A percentile compares a stretch with the other conserved stretches of the same genome.
Conservation (phyloP, 257 asterid species). For the Gentiana macrophylla region DNA sequence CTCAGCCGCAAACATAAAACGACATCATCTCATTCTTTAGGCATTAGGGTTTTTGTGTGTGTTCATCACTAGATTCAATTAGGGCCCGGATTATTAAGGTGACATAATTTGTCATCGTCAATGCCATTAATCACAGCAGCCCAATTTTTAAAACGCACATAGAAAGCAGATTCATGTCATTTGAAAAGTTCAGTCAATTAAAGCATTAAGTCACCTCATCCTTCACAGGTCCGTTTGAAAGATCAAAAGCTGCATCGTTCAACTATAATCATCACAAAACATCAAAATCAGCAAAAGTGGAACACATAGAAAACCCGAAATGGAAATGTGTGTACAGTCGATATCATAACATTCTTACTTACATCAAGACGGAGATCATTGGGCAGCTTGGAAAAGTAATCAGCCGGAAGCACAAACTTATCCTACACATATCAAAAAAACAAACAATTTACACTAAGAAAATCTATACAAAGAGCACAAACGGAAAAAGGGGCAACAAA, state of each 20-base stretch:
- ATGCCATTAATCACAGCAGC: too few species aligned
- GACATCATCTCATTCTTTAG: too few species aligned
- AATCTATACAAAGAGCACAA: neutral
- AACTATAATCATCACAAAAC: conserved; percentile 34
- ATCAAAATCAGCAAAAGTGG: neutral
- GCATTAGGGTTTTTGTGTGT: too few species aligned
- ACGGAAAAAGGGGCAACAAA: neutral
- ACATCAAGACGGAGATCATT: conserved; percentile 93
- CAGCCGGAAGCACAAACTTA: conserved; percentile 64
- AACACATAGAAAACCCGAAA: conserved; percentile 1
- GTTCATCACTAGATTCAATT: too few species aligned
- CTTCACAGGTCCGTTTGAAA: conserved; percentile 75
- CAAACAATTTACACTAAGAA: neutral
- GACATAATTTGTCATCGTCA: too few species aligned
- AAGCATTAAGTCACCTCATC: conserved; percentile 47
- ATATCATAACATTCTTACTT: conserved; percentile 13
- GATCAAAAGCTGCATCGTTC: conserved; percentile 98
- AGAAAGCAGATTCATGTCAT: too few species aligned
- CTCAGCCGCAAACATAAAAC: too few species aligned
- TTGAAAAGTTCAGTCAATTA: neutral
- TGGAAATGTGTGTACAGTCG: neutral
- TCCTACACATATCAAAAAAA: conserved; percentile 36
- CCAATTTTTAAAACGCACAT: too few species aligned
- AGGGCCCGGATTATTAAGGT: too few species aligned
- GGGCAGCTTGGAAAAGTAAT: conserved; percentile 67